Conservation (phyloP, 345 rosid species). For the Geranium rotundifolium region DNA sequence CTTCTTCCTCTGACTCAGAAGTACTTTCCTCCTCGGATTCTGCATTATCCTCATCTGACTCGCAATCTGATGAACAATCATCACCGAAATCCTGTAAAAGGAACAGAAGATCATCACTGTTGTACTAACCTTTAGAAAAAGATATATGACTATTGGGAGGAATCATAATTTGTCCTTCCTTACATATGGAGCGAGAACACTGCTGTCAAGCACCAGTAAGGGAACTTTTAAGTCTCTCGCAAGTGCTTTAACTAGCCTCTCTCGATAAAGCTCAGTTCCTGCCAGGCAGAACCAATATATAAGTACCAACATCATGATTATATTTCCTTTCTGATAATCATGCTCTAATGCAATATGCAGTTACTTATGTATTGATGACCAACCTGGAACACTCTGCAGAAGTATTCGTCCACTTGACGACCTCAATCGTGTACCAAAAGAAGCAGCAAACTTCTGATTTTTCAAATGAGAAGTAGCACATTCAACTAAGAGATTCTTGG, state of each 20-base stretch:
- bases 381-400: conserved; percentile 91
- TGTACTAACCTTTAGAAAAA: background rate
- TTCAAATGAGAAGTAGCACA: conserved; percentile 78
- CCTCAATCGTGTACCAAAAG: conserved; percentile 62
- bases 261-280: conserved; percentile 94
- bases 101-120: conserved; percentile 7
- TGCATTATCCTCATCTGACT: conserved; percentile 52
- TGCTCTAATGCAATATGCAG: background rate
- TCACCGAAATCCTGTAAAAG: conserved; percentile 64
- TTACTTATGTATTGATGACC: conserved; percentile 4
- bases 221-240: conserved; percentile 82
- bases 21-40: conserved; percentile 57
- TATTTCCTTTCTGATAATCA: conserved; percentile 1
- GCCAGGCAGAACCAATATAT: conserved; percentile 14
- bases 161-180: conserved; percentile 27
- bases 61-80: conserved; percentile 52
- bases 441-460: conserved; percentile 39
- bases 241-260: conserved; percentile 83
- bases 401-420: conserved; percentile 88
- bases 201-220: conserved; percentile 79
- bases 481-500: conserved; percentile 69
- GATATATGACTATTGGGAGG: background rate
- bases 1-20: conserved; percentile 83
- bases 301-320: conserved; percentile 6
- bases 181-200: conserved; percentile 88